A percentile compares a stretch with the other conserved stretches of the same genome.
phyloP scores from a whole-genome alignment of 495 filamentous ascomycete genomes.

The Cenococcum geophilum region DNA sequence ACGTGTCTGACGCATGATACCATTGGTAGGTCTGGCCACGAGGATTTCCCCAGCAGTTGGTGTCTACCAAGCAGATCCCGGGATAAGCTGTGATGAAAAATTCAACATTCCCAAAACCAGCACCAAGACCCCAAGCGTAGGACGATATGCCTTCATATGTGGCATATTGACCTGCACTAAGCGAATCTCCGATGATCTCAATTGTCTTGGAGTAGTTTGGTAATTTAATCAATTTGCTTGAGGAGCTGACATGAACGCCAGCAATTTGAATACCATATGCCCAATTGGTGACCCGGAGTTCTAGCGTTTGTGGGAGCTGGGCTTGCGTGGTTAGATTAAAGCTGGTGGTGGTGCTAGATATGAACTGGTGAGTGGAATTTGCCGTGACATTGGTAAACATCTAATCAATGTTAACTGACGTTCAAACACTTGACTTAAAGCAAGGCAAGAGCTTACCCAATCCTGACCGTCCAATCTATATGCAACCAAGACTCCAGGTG shows the following conservation, averaged over 20 bases:
- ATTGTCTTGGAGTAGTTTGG: constrained; percentile 49
- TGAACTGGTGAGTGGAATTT: constrained; percentile 54
- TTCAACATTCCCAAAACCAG: constrained; percentile 59
- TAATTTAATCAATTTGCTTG: constrained; percentile 47
- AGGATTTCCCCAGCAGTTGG: constrained; percentile 52
- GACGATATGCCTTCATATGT: constrained; percentile 58
- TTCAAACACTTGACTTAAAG: background rate
- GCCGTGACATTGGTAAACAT: constrained; percentile 60
- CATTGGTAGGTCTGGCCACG: constrained; percentile 56
- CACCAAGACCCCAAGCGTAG: constrained; percentile 52
- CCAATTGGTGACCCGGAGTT: constrained; percentile 61
- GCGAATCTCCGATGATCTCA: constrained; percentile 61
- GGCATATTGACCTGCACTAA: constrained; percentile 55
- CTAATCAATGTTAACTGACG: constrained; percentile 4
- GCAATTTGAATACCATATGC: constrained; percentile 57
- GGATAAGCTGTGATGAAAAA: constrained; percentile 47
- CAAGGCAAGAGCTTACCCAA: constrained; percentile 39
- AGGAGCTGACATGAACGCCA: constrained; percentile 47
- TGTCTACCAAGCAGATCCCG: constrained; percentile 48
- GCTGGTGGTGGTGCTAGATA: constrained; percentile 42
- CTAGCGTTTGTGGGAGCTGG: constrained; percentile 43
- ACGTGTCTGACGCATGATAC: constrained; percentile 59
- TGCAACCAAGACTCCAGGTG: constrained; percentile 51
- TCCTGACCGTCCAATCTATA: constrained; percentile 59
- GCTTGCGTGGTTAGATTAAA: constrained; percentile 38